phyloP scores from a whole-genome alignment of 176 grass and related monocot species.

The Oryza longistaminata region DNA sequence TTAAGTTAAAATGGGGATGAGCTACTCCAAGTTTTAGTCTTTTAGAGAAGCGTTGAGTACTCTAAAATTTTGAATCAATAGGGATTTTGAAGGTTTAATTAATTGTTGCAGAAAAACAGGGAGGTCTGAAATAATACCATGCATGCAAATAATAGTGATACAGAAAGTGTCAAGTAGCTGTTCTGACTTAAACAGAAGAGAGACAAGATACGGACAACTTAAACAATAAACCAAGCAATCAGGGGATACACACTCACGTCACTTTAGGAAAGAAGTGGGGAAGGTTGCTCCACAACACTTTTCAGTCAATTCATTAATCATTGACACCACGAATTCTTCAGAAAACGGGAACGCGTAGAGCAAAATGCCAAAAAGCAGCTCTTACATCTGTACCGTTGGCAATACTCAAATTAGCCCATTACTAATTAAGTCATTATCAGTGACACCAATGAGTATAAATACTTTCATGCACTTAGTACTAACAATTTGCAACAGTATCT shows the following conservation, averaged over 20 bases:
- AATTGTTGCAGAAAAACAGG: not conserved
- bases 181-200: not conserved
- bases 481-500: conserved; percentile 1
- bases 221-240: conserved; percentile 15
- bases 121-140: not conserved
- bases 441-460: not conserved
- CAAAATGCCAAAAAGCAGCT: conserved; percentile 49
- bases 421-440: not conserved
- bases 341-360: conserved; percentile 13
- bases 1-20: not conserved
- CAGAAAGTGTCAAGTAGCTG: not conserved
- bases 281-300: conserved; percentile 45
- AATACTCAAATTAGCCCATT: not conserved
- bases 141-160: not conserved
- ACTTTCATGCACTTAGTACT: not conserved
- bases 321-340: conserved; percentile 34
- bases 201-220: conserved; percentile 18
- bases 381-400: not conserved
- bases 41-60: not conserved
- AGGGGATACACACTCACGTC: conserved; percentile 26
- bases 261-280: conserved; percentile 37
- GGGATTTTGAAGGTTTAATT: not conserved
- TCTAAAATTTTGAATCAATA: not conserved
- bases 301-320: conserved; percentile 54
- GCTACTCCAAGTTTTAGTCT: not conserved